Percentiles rank a stretch among this genome's conserved stretches.
phyloP scores from a whole-genome alignment of 2,329 filamentous ascomycete species.

The Dendrostoma leiphaemia region DNA sequence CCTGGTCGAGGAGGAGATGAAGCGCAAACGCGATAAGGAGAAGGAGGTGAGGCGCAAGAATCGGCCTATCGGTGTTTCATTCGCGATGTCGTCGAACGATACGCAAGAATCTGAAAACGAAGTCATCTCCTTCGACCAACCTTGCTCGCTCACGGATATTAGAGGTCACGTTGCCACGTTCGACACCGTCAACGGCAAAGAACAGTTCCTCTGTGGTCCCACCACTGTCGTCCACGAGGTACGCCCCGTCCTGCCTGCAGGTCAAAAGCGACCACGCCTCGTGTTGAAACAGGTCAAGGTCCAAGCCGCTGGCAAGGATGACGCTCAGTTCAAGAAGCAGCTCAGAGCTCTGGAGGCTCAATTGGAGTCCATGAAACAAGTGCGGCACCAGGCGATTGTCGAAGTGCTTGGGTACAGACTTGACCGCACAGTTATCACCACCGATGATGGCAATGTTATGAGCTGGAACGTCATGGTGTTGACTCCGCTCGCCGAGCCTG shows the following conservation, averaged over 20 bases:
- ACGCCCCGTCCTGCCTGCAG: slow-evolving; percentile 60
- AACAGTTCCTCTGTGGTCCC: slow-evolving; percentile 62
- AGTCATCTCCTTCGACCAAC: slow-evolving; percentile 63
- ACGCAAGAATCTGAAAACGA: slow-evolving; percentile 28
- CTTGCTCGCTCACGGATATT: slow-evolving; percentile 61
- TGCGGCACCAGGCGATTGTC: slow-evolving; percentile 75
- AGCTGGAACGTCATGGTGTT: slow-evolving; percentile 74
- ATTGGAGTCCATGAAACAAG: slow-evolving; percentile 71
- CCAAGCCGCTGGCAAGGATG: slow-evolving; percentile 54
- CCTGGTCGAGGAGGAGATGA: slow-evolving; percentile 71
- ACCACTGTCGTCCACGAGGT: slow-evolving; percentile 71
- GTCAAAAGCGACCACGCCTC: slow-evolving; percentile 59
- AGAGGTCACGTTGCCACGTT: slow-evolving; percentile 66
- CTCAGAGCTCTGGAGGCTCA: slow-evolving; percentile 74
- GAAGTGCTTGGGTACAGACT: slow-evolving; percentile 83
- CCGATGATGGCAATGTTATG: slow-evolving; percentile 34
- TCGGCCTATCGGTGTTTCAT: slow-evolving; percentile 27
- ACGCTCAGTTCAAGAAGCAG: slow-evolving; percentile 68
- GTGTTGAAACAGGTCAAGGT: slow-evolving; percentile 71
- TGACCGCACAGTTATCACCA: slow-evolving; percentile 40
- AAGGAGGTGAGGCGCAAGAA: slow-evolving; percentile 65
- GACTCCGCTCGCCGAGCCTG: slow-evolving; percentile 75
- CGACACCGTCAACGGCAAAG: slow-evolving; percentile 68
- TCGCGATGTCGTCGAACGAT: slow-evolving; percentile 24
- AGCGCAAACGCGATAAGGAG: slow-evolving; percentile 62